Conservation (phyloP, 495 filamentous ascomycete species). For the Tuber melanosporum region DNA sequence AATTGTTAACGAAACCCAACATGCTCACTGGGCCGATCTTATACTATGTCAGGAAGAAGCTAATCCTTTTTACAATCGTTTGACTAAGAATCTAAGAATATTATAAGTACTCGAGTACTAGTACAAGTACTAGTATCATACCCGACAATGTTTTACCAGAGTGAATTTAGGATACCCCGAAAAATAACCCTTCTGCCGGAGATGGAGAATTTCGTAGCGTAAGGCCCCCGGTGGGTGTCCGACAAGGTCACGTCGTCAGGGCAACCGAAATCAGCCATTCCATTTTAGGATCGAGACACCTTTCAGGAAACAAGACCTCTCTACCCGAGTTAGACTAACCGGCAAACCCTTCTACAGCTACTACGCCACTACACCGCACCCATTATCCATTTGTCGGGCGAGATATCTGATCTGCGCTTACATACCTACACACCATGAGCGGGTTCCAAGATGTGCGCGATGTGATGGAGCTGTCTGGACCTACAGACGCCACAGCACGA, state of each 20-base stretch:
- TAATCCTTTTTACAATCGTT: too few species aligned
- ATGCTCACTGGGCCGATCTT: too few species aligned
- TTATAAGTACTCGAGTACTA: too few species aligned
- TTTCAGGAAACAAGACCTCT: not conserved
- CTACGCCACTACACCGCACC: not conserved
- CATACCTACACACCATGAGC: conserved; percentile 24
- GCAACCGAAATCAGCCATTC: not conserved
- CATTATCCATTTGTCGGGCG: not conserved
- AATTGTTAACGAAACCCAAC: too few species aligned
- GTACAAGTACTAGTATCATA: too few species aligned
- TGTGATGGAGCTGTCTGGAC: conserved; percentile 71
- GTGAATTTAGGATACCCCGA: too few species aligned
- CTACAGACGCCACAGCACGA: conserved; percentile 51
- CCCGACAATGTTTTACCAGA: too few species aligned
- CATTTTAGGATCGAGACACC: not conserved
- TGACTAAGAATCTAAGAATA: too few species aligned
- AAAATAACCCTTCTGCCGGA: too few species aligned
- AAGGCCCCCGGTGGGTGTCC: too few species aligned
- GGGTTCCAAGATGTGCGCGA: conserved; percentile 77
- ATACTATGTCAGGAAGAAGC: too few species aligned
- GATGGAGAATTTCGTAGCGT: too few species aligned
- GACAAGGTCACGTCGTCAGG: not conserved
- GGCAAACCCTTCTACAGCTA: not conserved
- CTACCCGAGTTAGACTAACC: not conserved
- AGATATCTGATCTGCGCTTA: not conserved